Conservation (phyloP, 176 grass and related monocot species). For the Musa acuminata region DNA sequence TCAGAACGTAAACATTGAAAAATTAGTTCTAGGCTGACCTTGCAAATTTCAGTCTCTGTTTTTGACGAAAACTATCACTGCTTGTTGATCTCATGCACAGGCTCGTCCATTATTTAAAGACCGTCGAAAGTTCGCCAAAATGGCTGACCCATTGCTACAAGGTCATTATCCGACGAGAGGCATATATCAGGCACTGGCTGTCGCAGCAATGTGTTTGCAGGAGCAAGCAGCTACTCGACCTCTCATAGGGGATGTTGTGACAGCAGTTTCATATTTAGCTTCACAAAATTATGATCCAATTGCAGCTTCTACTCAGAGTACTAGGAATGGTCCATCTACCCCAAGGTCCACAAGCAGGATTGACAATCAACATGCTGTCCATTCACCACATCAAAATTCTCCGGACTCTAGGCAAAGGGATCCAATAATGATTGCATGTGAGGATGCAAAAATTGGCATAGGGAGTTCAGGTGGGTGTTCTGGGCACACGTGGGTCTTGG, state of each 20-base stretch:
- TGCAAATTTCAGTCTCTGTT: background rate
- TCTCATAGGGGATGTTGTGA: conserved; percentile 92
- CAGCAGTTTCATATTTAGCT: conserved; percentile 92
- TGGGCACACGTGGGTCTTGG: conserved; percentile 50
- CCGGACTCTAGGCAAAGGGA: conserved; percentile 50
- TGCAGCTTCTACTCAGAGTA: conserved; percentile 34
- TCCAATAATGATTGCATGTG: conserved; percentile 24
- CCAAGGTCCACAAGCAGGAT: conserved; percentile 45
- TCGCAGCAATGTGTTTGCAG: conserved; percentile 98
- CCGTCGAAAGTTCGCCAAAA: conserved; percentile 83
- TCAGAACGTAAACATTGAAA: no score
- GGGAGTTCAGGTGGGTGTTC: conserved; percentile 51
- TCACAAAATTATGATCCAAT: conserved; percentile 88
- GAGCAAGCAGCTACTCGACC: conserved; percentile 90
- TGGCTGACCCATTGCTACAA: conserved; percentile 89
- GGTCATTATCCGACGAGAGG: conserved; percentile 76
- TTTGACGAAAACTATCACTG: background rate
- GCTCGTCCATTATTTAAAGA: conserved; percentile 96
- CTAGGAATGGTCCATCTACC: conserved; percentile 52
- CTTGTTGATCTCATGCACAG: conserved; percentile 44
- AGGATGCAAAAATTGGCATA: conserved; percentile 34
- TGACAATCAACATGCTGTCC: conserved; percentile 30
- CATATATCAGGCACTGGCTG: conserved; percentile 92
- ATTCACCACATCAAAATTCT: conserved; percentile 46
- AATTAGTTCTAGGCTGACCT: no score